Conservation (phyloP, 2,329 filamentous ascomycete genomes). For the Fusarium dimerum region DNA sequence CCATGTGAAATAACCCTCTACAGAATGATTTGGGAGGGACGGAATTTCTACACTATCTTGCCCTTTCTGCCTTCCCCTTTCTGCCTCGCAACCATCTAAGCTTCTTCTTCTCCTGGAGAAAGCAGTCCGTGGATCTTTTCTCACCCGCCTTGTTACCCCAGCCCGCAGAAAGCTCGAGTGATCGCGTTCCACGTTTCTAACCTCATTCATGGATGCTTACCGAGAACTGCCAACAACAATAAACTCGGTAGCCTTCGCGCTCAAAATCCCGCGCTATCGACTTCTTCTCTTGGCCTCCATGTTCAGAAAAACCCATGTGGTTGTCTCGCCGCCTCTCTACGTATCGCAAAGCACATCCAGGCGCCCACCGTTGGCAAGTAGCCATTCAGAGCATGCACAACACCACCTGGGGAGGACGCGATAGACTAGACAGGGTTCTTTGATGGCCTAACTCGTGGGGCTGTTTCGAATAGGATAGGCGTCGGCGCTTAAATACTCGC, state of each 20-base stretch:
- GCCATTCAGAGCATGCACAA: conserved; percentile 22
- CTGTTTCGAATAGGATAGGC: conserved; percentile 53
- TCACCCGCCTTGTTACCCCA: background rate
- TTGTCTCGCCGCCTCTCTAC: background rate
- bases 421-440: conserved; percentile 11
- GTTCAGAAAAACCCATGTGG: background rate
- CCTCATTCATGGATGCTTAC: background rate
- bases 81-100: too few relatives aligned
- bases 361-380: conserved; percentile 16
- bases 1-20: background rate
- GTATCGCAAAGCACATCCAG: conserved; percentile 14
- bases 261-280: background rate
- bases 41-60: background rate
- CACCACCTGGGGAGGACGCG: conserved; percentile 20
- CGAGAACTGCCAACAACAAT: background rate
- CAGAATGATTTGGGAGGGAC: background rate
- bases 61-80: background rate
- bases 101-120: background rate
- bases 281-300: conserved; percentile 10
- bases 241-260: background rate
- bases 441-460: conserved; percentile 36
- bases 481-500: conserved; percentile 56
- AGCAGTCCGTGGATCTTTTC: background rate
- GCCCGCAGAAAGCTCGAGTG: too few relatives aligned
- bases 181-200: background rate